Conservation (phyloP, 345 rosid species). For the Pistacia integerrima region DNA sequence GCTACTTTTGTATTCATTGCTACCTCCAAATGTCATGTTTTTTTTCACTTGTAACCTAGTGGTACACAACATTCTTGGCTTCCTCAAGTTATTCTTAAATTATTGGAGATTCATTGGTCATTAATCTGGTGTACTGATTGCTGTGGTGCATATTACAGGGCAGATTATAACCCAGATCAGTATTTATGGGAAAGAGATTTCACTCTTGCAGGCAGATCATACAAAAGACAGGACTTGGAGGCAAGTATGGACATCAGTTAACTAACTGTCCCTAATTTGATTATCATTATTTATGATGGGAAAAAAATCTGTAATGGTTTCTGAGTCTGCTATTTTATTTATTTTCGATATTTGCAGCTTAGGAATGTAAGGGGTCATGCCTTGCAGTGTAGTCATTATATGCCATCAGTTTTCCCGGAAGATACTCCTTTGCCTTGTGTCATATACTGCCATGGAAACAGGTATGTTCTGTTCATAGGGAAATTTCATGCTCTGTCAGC, state of each 20-base stretch:
- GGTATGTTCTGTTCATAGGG: slow-evolving; percentile 39
- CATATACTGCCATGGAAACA: slow-evolving; percentile 96
- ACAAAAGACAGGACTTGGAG: slow-evolving; percentile 92
- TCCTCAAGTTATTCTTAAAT: too few relatives aligned
- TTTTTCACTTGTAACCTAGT: too few relatives aligned
- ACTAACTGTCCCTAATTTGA: background rate
- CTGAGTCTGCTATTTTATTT: slow-evolving; percentile 21
- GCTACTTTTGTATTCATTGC: background rate
- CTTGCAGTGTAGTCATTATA: slow-evolving; percentile 88
- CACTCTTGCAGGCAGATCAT: slow-evolving; percentile 73
- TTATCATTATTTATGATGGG: background rate
- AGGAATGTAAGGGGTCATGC: slow-evolving; percentile 75
- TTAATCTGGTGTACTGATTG: slow-evolving; percentile 1
- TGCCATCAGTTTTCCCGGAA: slow-evolving; percentile 62
- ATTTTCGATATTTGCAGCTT: slow-evolving; percentile 56
- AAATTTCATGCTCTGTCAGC: slow-evolving; percentile 11
- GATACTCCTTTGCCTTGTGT: slow-evolving; percentile 91
- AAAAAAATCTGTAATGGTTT: slow-evolving; percentile 10
- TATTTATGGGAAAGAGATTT: slow-evolving; percentile 92
- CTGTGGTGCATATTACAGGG: slow-evolving; percentile 48
- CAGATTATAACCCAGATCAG: slow-evolving; percentile 88
- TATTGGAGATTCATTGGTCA: background rate
- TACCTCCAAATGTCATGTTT: too few relatives aligned
- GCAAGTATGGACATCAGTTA: slow-evolving; percentile 62
- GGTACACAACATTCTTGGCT: too few relatives aligned